Conservation (phyloP, 345 rosid genomes). For the Toxicodendron radicans region DNA sequence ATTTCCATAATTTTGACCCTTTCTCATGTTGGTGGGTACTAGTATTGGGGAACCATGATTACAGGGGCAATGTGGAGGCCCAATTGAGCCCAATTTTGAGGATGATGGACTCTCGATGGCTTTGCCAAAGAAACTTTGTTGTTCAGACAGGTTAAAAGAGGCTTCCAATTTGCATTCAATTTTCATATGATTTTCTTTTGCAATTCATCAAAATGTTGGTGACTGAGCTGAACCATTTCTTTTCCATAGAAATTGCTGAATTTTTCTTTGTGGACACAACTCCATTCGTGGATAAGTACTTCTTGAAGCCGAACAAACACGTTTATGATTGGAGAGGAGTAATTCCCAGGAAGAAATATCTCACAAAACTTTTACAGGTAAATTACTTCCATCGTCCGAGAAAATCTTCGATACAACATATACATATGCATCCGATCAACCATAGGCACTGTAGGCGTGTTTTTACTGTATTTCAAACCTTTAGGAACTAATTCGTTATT, state of each 20-base stretch:
- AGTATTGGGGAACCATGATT: conserved; percentile 82
- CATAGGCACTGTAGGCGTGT: no score
- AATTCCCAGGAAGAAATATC: conserved; percentile 46
- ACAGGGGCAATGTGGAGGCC: conserved; percentile 69
- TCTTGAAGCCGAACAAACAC: conserved; percentile 41
- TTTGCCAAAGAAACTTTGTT: conserved; percentile 63
- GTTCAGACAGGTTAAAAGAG: conserved; percentile 45
- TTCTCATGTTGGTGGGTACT: background rate
- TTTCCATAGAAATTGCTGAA: conserved; percentile 48
- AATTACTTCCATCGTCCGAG: background rate
- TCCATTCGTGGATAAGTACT: conserved; percentile 68
- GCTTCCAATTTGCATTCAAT: background rate
- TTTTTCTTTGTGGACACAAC: conserved; percentile 76
- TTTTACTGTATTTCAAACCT: no score
- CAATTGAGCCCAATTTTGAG: conserved; percentile 59
- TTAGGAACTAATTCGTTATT: no score
- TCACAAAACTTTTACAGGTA: conserved; percentile 39
- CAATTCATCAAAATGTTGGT: background rate
- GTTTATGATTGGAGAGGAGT: conserved; percentile 70
- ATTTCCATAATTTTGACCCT: no score
- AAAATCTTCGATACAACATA: no score
- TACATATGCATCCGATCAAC: no score
- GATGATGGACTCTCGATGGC: conserved; percentile 66
- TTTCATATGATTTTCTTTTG: background rate
- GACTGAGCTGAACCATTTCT: no score